Conservation (phyloP, 1,284 basidiomycete species). For the Grifola frondosa region DNA sequence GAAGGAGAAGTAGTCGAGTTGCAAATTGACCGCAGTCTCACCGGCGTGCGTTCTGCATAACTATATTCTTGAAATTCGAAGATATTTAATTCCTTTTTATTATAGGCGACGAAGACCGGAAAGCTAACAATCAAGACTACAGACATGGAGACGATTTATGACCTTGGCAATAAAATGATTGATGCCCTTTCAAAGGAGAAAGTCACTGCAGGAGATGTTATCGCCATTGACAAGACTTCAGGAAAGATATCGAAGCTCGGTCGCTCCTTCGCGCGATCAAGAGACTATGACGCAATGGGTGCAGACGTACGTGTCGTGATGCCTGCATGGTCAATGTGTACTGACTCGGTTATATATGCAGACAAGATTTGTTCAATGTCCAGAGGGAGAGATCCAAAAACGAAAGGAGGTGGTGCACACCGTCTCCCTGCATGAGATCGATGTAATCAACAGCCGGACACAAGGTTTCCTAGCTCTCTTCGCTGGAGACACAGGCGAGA, state of each 20-base stretch:
- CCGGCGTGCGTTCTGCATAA: slow-evolving; percentile 69
- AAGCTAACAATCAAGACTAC: slow-evolving; percentile 98
- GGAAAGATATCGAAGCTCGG: slow-evolving; percentile 98
- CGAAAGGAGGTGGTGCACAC: slow-evolving; percentile 97
- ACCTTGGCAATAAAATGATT: slow-evolving; percentile 99
- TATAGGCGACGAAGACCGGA: slow-evolving; percentile 94
- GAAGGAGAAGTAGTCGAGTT: slow-evolving; percentile 99
- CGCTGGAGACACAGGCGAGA: slow-evolving; percentile 95
- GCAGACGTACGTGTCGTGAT: slow-evolving; percentile 74
- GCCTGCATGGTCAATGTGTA: not conserved
- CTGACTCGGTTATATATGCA: slow-evolving; percentile 34
- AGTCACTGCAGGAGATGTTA: slow-evolving; percentile 93
- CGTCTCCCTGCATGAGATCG: slow-evolving; percentile 97
- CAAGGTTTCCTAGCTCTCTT: slow-evolving; percentile 85
- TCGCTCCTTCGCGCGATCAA: slow-evolving; percentile 90
- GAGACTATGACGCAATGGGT: slow-evolving; percentile 99
- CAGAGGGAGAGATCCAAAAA: slow-evolving; percentile 97
- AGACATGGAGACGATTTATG: slow-evolving; percentile 99
- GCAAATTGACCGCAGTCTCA: slow-evolving; percentile 95
- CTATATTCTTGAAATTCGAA: not conserved
- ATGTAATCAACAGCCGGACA: slow-evolving; percentile 98
- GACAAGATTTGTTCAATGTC: slow-evolving; percentile 98
- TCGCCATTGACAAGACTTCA: slow-evolving; percentile 95
- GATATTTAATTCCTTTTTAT: not conserved
- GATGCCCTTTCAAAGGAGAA: slow-evolving; percentile 97